phyloP scores from a whole-genome alignment of 1,284 basidiomycete species.

The Schizophyllum commune region DNA sequence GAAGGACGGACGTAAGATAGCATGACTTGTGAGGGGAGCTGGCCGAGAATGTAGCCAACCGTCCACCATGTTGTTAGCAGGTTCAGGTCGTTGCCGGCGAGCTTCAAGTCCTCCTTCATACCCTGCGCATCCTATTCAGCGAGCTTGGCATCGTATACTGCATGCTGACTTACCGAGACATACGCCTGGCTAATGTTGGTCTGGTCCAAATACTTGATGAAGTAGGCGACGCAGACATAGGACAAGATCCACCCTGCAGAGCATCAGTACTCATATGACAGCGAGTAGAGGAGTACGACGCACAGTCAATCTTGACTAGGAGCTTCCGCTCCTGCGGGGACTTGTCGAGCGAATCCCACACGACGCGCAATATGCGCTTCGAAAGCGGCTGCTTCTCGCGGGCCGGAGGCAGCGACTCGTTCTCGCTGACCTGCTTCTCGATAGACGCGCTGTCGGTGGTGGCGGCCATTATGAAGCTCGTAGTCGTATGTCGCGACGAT shows the following conservation, averaged over 20 bases:
- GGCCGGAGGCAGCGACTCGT: neutral
- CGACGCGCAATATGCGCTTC: neutral
- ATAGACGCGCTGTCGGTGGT: neutral
- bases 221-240: slow-evolving; percentile 2
- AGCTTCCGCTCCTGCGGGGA: neutral
- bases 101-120: slow-evolving; percentile 54
- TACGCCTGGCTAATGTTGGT: slow-evolving; percentile 45
- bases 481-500: neutral
- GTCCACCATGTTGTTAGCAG: slow-evolving; percentile 13
- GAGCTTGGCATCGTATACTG: neutral
- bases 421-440: neutral
- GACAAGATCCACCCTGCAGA: neutral
- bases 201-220: slow-evolving; percentile 33
- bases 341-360: neutral
- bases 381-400: neutral
- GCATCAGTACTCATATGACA: neutral
- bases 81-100: slow-evolving; percentile 49
- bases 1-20: neutral
- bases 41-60: slow-evolving; percentile 7
- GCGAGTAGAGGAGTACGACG: neutral
- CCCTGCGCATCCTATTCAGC: slow-evolving; percentile 20
- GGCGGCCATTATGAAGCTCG: neutral
- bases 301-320: neutral
- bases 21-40: slow-evolving; percentile 5
- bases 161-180: slow-evolving; percentile 28